Evolutionary conservation across 1,284 basidiomycete genomes (phyloP).

Genomic region (Pterulicium gracile): DNA sequence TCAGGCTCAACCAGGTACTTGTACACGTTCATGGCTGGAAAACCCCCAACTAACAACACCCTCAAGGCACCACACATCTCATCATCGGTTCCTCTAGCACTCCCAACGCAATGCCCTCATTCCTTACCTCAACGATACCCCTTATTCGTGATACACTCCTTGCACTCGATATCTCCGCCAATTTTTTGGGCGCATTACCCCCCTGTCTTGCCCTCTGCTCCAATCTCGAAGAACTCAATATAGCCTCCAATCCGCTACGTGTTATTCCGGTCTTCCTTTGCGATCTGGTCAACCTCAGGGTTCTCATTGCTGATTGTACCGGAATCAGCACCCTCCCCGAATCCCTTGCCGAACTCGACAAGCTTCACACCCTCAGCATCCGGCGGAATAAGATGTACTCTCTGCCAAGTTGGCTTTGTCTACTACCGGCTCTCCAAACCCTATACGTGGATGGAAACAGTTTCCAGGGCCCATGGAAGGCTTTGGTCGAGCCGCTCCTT

Average conservation of each 20-base stretch:
- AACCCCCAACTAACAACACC: too few species aligned
- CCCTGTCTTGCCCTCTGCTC: constrained; percentile 67
- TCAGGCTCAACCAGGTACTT: constrained; percentile 57
- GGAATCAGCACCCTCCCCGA: constrained; percentile 68
- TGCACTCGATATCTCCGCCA: constrained; percentile 84
- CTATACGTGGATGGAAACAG: constrained; percentile 90
- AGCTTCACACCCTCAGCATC: constrained; percentile 79
- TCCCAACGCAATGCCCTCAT: constrained; percentile 64
- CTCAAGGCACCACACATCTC: constrained; percentile 84
- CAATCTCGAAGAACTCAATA: constrained; percentile 86
- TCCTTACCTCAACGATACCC: constrained; percentile 60
- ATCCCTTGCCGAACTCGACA: constrained; percentile 55
- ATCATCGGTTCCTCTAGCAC: constrained; percentile 70
- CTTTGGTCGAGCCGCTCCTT: constrained; percentile 74
- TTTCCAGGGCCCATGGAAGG: constrained; percentile 86
- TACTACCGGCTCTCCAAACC: constrained; percentile 73
- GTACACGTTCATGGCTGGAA: constrained; percentile 2
- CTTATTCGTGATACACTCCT: constrained; percentile 69
- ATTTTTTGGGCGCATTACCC: constrained; percentile 76
- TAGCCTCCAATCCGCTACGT: constrained; percentile 83
- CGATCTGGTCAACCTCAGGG: constrained; percentile 66
- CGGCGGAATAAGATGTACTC: constrained; percentile 81
- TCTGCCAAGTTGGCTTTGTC: constrained; percentile 91
- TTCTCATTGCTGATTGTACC: constrained; percentile 86
- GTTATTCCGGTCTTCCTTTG: constrained; percentile 77